phyloP scores from a whole-genome alignment of 306 rosid genomes.

The Quillaja saponaria region DNA sequence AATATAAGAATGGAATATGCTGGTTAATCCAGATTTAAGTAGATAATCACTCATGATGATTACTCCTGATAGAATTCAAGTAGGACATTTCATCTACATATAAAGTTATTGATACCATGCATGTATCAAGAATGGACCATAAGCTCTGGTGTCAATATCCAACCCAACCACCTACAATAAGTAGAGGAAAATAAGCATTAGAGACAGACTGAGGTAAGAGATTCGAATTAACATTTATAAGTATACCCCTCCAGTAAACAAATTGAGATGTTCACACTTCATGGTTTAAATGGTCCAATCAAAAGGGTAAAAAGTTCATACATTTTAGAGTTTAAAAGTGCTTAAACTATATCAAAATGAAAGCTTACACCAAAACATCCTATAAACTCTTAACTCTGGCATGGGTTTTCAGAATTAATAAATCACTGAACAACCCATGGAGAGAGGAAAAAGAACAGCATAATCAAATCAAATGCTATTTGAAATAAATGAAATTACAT shows the following conservation, averaged over 20 bases:
- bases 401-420: no score
- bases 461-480: no score
- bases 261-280: not conserved
- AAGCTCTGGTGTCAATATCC: constrained; percentile 22
- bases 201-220: not conserved
- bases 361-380: not conserved
- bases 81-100: constrained; percentile 26
- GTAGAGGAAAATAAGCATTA: constrained; percentile 1
- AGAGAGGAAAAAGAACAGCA: no score
- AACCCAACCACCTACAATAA: constrained; percentile 39
- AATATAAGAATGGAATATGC: constrained; percentile 35
- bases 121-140: constrained; percentile 22
- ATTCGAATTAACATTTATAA: not conserved
- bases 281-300: not conserved
- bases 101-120: constrained; percentile 6
- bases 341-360: not conserved
- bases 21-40: constrained; percentile 36
- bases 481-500: no score
- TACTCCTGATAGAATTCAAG: constrained; percentile 26
- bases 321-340: not conserved
- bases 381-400: no score
- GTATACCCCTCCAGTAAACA: not conserved
- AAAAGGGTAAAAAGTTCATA: not conserved
- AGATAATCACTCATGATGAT: constrained; percentile 25
- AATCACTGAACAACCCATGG: no score